Conservation (phyloP, 108 stramenopile species). For the Skeletonema marinoi region DNA sequence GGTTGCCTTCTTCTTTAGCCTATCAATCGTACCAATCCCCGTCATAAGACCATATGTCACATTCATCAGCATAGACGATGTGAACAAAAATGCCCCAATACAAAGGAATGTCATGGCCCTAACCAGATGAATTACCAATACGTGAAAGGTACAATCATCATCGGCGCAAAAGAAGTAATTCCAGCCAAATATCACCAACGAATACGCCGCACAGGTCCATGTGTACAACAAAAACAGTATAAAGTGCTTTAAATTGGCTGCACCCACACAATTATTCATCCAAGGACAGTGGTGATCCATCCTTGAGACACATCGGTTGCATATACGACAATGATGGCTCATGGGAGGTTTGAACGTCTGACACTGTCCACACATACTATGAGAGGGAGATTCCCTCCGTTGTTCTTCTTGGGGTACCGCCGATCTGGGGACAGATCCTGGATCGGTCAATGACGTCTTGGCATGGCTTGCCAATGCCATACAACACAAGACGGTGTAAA, state of each 20-base stretch:
- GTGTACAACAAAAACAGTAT: conserved; percentile 94
- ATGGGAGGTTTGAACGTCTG: conserved; percentile 96
- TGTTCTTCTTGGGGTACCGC: conserved; percentile 85
- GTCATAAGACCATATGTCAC: conserved; percentile 88
- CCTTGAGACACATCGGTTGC: conserved; percentile 94
- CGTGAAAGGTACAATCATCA: conserved; percentile 78
- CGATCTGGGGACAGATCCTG: conserved; percentile 87
- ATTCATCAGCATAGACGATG: conserved; percentile 83
- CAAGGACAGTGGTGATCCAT: conserved; percentile 99
- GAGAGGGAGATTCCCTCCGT: conserved; percentile 55
- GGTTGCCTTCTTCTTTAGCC: conserved; percentile 87
- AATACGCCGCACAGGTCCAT: conserved; percentile 83
- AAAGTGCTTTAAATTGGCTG: conserved; percentile 91
- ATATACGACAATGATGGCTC: conserved; percentile 98
- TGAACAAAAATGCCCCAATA: conserved; percentile 85
- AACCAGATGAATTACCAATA: conserved; percentile 76
- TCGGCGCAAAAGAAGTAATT: conserved; percentile 89
- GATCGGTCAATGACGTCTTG: conserved; percentile 95
- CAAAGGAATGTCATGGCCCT: conserved; percentile 83
- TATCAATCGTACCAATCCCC: conserved; percentile 90
- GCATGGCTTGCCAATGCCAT: conserved; percentile 90
- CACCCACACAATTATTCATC: conserved; percentile 99
- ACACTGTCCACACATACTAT: conserved; percentile 93
- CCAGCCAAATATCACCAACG: conserved; percentile 79
- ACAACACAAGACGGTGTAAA: conserved; percentile 65